These are phyloP conservation scores for Sistotremastrum suecicum DNA, from an alignment of 768 basidiomycete genomes.

Conservation along the genomic window DNA sequence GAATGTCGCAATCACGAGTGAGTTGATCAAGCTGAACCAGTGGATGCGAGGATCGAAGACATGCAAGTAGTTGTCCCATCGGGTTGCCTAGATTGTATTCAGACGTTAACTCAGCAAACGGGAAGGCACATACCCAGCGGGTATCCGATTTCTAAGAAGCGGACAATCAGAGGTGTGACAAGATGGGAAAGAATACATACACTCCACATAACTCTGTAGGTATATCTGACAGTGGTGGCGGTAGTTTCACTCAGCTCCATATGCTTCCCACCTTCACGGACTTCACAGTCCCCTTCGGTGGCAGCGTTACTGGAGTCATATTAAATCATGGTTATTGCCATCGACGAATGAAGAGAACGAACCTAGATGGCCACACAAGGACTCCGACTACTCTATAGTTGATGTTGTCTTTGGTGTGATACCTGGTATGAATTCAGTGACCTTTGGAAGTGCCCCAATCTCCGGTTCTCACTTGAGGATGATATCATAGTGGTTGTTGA, in stretches of 20 bases:
- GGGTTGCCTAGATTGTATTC: constrained; percentile 48
- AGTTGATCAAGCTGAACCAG: constrained; percentile 93
- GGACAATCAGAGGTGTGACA: neutral
- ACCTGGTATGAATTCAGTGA: constrained; percentile 30
- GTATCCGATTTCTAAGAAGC: constrained; percentile 59
- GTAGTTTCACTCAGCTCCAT: constrained; percentile 48
- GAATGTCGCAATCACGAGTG: constrained; percentile 81
- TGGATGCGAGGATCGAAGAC: constrained; percentile 91
- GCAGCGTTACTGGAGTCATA: constrained; percentile 44
- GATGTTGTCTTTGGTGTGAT: constrained; percentile 56
- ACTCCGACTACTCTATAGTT: constrained; percentile 87
- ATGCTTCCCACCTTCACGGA: constrained; percentile 37
- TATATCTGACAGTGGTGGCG: constrained; percentile 60
- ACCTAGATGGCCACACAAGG: constrained; percentile 64
- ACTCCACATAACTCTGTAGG: constrained; percentile 80
- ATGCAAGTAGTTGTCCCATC: constrained; percentile 95
- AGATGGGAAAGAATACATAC: constrained; percentile 26
- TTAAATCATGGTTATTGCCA: too few species aligned
- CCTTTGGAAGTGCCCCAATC: neutral
- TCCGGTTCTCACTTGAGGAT: constrained; percentile 42
- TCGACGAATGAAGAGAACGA: neutral
- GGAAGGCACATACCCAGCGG: constrained; percentile 44
- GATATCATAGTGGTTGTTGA: constrained; percentile 92
- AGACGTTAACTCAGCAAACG: neutral
- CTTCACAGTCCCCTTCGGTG: constrained; percentile 31